phyloP scores from a whole-genome alignment of 139 green algal species.

The Tetraselmis chui region DNA sequence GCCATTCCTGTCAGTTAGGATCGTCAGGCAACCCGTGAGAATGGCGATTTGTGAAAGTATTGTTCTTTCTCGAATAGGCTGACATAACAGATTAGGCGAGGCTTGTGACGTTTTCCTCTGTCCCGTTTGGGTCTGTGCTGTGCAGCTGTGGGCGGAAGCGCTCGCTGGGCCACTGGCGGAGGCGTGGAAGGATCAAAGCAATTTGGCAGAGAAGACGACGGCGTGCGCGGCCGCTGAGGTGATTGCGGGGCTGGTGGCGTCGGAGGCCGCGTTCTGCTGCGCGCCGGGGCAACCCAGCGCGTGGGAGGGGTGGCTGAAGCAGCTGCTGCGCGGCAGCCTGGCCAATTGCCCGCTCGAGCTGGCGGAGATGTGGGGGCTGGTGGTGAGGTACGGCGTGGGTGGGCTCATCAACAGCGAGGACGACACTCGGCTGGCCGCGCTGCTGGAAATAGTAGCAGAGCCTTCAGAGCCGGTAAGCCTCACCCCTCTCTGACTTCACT shows the following conservation, averaged over 20 bases:
- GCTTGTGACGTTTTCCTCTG: too few relatives aligned
- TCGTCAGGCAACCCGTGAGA: too few relatives aligned
- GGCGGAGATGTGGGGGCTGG: slow-evolving; percentile 35
- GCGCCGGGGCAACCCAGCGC: background rate
- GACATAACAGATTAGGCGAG: too few relatives aligned
- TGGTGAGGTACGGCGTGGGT: slow-evolving; percentile 34
- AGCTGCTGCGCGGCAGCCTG: slow-evolving; percentile 6
- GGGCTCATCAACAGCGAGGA: slow-evolving; percentile 8
- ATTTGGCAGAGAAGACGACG: slow-evolving; percentile 36
- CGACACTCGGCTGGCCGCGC: slow-evolving; percentile 12
- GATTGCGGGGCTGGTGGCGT: slow-evolving; percentile 52
- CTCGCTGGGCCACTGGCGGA: slow-evolving; percentile 17
- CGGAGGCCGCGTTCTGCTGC: slow-evolving; percentile 11
- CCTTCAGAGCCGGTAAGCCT: slow-evolving; percentile 15
- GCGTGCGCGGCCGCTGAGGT: slow-evolving; percentile 46
- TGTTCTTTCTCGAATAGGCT: too few relatives aligned
- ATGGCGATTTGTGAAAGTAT: too few relatives aligned
- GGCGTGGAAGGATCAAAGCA: slow-evolving; percentile 31
- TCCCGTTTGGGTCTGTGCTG: too few relatives aligned
- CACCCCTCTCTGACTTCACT: background rate
- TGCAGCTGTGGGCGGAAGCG: background rate
- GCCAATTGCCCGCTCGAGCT: slow-evolving; percentile 45
- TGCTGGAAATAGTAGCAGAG: slow-evolving; percentile 29
- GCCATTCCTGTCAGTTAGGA: too few relatives aligned
- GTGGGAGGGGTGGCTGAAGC: background rate